Base-by-base conservation (phyloP, 2,329 filamentous ascomycete species). In the Monosporascus sp. region DNA sequence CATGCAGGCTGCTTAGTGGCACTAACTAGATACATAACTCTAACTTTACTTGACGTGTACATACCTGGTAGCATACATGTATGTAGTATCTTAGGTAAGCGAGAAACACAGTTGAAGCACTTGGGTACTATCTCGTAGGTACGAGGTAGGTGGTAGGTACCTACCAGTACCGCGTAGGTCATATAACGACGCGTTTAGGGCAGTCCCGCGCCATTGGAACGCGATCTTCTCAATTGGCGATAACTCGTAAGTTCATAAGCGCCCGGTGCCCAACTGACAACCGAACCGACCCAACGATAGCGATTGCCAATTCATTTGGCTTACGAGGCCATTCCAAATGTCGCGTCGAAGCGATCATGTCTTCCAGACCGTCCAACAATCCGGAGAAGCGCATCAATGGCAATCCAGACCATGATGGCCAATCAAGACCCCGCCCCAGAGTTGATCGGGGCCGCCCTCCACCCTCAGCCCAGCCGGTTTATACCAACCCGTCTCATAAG, bases 401-500 rank as follows among this genome's bases (percentile, higher is more conserved):
- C 62, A 67, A 66, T 64, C 69, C 53, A 56, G 64, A 65, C 48
- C 63, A 64, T 69, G 64, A 66, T 55, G 58, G 54, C 51, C 62
- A 61, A 41, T 53, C 57, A 45, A 57, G 61, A 55, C 61, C 63
- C 56, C 65, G 64, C 61, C 55, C 58, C n/a, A 48, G 57, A 54
- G 47, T 41, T 34, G 57, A 59, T 16, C 61, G 62, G 26, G 44
- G 55, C 38, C 75, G 73, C 59, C 69, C 70, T 46, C 69, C 70
- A 69, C 71, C 50, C 58, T 59, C 63, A n/a, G 55, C 66, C 66
- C 53, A 68, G 53, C 44, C 67, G 7, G 57, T 69, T 51, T 69
- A 67, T 55, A 67, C 71, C 37, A 70, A 70, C 59, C 71, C 72
- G 31, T 67, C 77, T 3, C 82, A 85, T 64, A 85, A 83, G 70